phyloP scores from a whole-genome alignment of 2,329 filamentous ascomycete species.

The Diaporthe amygdali region DNA sequence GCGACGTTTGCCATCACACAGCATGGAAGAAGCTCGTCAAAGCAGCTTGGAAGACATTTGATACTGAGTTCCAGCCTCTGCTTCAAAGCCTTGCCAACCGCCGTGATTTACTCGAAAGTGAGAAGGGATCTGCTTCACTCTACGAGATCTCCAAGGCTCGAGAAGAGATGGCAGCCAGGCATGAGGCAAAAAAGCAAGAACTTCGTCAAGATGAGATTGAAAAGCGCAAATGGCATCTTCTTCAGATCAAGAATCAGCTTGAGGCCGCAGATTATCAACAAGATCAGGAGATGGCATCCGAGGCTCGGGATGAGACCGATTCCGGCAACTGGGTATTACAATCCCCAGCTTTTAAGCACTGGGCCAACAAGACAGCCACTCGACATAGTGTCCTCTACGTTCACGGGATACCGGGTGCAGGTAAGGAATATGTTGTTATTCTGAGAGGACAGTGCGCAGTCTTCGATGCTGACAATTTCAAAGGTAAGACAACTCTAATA shows the following conservation, averaged over 20 bases:
- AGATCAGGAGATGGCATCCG: not conserved
- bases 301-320: not conserved
- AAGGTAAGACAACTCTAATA: not conserved
- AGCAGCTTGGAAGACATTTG: not conserved
- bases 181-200: not conserved
- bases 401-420: conserved; percentile 2
- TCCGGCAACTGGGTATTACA: not conserved
- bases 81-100: not conserved
- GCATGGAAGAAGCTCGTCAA: not conserved
- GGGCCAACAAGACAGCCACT: not conserved
- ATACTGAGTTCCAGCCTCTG: not conserved
- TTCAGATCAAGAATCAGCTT: not conserved
- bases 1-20: not conserved
- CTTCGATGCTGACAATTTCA: not conserved
- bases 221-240: not conserved
- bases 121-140: not conserved
- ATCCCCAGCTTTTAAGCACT: not conserved
- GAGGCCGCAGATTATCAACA: not conserved
- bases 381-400: not conserved
- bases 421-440: not conserved
- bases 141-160: not conserved
- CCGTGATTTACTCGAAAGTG: not conserved
- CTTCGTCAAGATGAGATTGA: not conserved
- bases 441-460: not conserved
- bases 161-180: not conserved